Conservation (phyloP, 176 grass and related monocot genomes). For the Aegilops bicornis region DNA sequence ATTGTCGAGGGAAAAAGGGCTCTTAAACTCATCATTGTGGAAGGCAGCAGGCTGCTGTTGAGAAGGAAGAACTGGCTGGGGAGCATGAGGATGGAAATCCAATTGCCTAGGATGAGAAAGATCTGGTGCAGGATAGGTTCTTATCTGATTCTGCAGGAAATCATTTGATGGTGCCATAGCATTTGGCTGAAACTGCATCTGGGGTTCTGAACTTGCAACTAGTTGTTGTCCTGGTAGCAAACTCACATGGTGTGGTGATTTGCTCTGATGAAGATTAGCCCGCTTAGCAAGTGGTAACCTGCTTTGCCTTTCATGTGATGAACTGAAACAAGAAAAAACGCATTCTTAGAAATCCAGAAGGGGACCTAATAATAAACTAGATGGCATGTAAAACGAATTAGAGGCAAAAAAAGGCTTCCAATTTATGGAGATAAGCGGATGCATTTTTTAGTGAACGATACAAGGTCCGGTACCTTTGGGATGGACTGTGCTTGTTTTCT, state of each 20-base stretch:
- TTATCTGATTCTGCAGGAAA: constrained; percentile 43
- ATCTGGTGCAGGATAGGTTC: constrained; percentile 37
- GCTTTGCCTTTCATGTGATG: constrained; percentile 50
- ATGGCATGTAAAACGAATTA: neutral
- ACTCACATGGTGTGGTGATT: constrained; percentile 16
- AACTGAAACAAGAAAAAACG: constrained; percentile 53
- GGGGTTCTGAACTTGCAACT: constrained; percentile 37
- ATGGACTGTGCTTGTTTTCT: constrained; percentile 23
- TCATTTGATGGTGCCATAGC: constrained; percentile 41
- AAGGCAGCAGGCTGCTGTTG: constrained; percentile 44
- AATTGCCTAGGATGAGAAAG: constrained; percentile 33
- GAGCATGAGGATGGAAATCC: constrained; percentile 40
- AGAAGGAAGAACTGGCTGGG: constrained; percentile 31
- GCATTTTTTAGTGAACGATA: constrained; percentile 8
- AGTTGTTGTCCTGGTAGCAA: constrained; percentile 16
- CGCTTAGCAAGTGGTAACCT: constrained; percentile 39
- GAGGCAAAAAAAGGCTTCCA: neutral
- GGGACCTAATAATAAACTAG: neutral
- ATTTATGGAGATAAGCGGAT: constrained; percentile 7
- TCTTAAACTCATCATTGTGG: constrained; percentile 32
- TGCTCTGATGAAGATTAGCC: constrained; percentile 26
- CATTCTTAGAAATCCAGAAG: constrained; percentile 28
- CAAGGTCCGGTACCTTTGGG: constrained; percentile 39
- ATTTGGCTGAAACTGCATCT: constrained; percentile 47
- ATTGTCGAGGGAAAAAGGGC: constrained; percentile 43